Conservation (phyloP, 805 yeast genomes). For the Yamadazyma insecticola region DNA sequence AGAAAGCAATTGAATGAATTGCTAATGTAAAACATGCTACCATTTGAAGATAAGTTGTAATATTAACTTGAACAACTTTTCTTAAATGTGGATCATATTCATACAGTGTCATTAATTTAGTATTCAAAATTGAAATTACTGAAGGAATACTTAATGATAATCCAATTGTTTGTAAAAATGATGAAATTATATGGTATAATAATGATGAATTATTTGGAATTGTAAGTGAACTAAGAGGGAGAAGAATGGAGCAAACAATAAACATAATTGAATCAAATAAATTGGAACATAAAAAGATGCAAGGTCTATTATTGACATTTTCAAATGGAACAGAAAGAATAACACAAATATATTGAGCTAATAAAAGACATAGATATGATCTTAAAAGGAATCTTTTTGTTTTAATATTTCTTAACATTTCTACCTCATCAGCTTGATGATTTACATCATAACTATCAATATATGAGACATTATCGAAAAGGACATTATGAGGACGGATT, state of each 20-base stretch:
- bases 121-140: slow-evolving; percentile 16
- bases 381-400: slow-evolving; percentile 7
- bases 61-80: slow-evolving; percentile 16
- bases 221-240: slow-evolving; percentile 18
- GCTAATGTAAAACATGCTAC: slow-evolving; percentile 14
- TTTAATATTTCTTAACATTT: slow-evolving; percentile 3
- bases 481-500: too few relatives aligned
- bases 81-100: slow-evolving; percentile 12
- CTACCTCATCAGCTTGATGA: background rate
- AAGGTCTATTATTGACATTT: slow-evolving; percentile 27
- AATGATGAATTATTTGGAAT: slow-evolving; percentile 3
- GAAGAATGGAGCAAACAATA: slow-evolving; percentile 10
- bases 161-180: slow-evolving; percentile 17
- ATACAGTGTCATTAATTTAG: slow-evolving; percentile 21
- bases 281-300: slow-evolving; percentile 16
- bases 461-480: too few relatives aligned
- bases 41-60: slow-evolving; percentile 25
- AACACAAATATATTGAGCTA: slow-evolving; percentile 24
- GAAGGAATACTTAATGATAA: slow-evolving; percentile 14
- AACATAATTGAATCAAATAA: slow-evolving; percentile 16
- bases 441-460: too few relatives aligned
- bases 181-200: slow-evolving; percentile 5
- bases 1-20: slow-evolving; percentile 13
- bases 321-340: slow-evolving; percentile 32
- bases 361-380: slow-evolving; percentile 17